Percentiles rank a stretch among this genome's conserved stretches.
These are phyloP conservation scores for Diaporthe longicolla DNA, from an alignment of 2,329 filamentous ascomycete species.

Conservation along the genomic window DNA sequence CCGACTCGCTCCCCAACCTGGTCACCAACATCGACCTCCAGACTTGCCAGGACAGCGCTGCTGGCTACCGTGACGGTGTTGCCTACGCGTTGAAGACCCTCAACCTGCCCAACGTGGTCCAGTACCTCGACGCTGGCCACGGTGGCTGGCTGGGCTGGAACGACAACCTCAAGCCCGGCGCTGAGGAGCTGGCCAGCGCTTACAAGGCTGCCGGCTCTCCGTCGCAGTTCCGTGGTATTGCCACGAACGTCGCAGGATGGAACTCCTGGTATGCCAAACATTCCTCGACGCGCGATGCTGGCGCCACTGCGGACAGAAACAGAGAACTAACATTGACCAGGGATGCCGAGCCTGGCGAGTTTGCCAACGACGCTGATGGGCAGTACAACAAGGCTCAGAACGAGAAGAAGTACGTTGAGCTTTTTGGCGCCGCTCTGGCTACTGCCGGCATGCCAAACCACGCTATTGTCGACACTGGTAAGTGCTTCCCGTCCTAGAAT, in stretches of 20 bases:
- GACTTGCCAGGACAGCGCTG: slow-evolving; percentile 48
- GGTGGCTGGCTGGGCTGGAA: slow-evolving; percentile 76
- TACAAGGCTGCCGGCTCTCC: slow-evolving; percentile 56
- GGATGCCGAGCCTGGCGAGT: slow-evolving; percentile 52
- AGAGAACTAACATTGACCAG: slow-evolving; percentile 44
- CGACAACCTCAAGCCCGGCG: slow-evolving; percentile 64
- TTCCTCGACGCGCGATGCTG: background rate
- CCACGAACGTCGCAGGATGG: slow-evolving; percentile 59
- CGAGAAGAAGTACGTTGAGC: slow-evolving; percentile 57
- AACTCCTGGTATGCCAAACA: slow-evolving; percentile 52
- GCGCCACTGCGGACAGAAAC: slow-evolving; percentile 26
- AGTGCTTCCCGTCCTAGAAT: slow-evolving; percentile 37
- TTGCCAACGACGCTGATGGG: slow-evolving; percentile 57
- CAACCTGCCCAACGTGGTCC: slow-evolving; percentile 72
- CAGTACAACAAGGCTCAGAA: slow-evolving; percentile 59
- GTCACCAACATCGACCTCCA: slow-evolving; percentile 51
- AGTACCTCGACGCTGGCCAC: slow-evolving; percentile 76
- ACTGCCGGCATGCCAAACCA: slow-evolving; percentile 57
- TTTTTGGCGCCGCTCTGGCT: slow-evolving; percentile 48
- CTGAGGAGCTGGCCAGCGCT: slow-evolving; percentile 56
- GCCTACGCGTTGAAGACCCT: slow-evolving; percentile 53
- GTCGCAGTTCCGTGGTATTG: slow-evolving; percentile 55
- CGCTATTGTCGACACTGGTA: slow-evolving; percentile 58
- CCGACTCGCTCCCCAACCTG: slow-evolving; percentile 54
- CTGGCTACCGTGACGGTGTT: slow-evolving; percentile 49